Evolutionary conservation across 257 asterid species (phyloP).

Genomic region (Jaltomata sinuosa): DNA sequence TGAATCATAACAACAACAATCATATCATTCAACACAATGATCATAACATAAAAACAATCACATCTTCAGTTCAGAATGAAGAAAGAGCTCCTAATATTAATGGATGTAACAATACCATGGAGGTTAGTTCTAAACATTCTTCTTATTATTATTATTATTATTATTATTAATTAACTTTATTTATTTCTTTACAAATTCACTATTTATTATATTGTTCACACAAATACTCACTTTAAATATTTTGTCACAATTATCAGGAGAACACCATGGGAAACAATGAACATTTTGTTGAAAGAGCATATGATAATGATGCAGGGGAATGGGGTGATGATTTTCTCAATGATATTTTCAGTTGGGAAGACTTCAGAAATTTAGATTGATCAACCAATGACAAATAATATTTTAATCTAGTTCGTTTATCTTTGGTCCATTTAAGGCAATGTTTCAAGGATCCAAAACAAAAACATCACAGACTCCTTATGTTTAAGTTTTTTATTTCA

Average conservation of each 20-base stretch:
- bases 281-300: neutral
- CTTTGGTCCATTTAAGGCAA: no score
- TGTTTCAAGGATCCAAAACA: no score
- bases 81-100: neutral
- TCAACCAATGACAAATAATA: neutral
- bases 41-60: neutral
- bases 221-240: neutral
- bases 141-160: neutral
- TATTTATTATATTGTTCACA: neutral
- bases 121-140: neutral
- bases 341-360: neutral
- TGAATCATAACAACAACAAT: neutral
- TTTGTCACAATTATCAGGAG: neutral
- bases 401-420: no score
- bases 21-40: neutral
- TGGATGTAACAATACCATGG: neutral
- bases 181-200: neutral
- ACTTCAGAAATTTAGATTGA: neutral
- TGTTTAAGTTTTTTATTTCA: no score
- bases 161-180: no score
- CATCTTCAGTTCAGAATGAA: neutral
- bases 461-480: no score
- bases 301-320: neutral
- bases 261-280: neutral
- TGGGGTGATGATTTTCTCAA: neutral